phyloP scores from a whole-genome alignment of 225 moss, liverwort and hornwort species.

The Antitrichia curtipendula region DNA sequence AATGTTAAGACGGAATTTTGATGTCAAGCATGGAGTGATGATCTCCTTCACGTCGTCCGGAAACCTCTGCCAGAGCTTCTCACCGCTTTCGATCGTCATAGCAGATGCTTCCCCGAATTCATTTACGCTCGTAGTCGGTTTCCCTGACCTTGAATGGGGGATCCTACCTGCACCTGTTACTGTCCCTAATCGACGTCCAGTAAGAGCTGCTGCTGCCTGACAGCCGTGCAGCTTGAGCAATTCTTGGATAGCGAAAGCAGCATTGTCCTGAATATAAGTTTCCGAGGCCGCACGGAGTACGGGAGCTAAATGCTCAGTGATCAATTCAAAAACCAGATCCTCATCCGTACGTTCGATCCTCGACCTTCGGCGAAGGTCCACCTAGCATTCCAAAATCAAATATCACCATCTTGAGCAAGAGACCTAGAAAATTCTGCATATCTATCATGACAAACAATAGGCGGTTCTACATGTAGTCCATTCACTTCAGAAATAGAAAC shows the following conservation, averaged over 20 bases:
- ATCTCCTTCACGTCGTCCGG: slow-evolving; percentile 96
- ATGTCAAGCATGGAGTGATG: slow-evolving; percentile 91
- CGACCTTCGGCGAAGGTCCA: slow-evolving; percentile 73
- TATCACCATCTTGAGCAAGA: neutral
- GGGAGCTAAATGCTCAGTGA: slow-evolving; percentile 87
- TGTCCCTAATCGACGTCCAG: slow-evolving; percentile 26
- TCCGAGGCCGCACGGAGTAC: slow-evolving; percentile 90
- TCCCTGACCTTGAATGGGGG: slow-evolving; percentile 26
- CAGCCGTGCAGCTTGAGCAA: slow-evolving; percentile 83
- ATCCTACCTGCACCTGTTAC: slow-evolving; percentile 17
- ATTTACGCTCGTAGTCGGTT: slow-evolving; percentile 5
- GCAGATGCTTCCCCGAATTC: slow-evolving; percentile 22
- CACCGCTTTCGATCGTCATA: slow-evolving; percentile 47
- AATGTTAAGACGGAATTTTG: slow-evolving; percentile 65
- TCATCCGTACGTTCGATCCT: slow-evolving; percentile 83
- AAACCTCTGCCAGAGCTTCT: slow-evolving; percentile 89
- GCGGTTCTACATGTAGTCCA: neutral
- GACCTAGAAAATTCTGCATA: neutral
- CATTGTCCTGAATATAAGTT: slow-evolving; percentile 86
- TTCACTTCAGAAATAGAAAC: neutral
- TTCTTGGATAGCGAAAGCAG: slow-evolving; percentile 95
- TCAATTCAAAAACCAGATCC: slow-evolving; percentile 84
- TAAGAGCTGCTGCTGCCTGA: slow-evolving; percentile 47
- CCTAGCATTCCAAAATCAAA: slow-evolving; percentile 30
- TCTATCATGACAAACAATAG: neutral